phyloP scores from a whole-genome alignment of 1,284 basidiomycete species.

The Sporisorium sorghi region DNA sequence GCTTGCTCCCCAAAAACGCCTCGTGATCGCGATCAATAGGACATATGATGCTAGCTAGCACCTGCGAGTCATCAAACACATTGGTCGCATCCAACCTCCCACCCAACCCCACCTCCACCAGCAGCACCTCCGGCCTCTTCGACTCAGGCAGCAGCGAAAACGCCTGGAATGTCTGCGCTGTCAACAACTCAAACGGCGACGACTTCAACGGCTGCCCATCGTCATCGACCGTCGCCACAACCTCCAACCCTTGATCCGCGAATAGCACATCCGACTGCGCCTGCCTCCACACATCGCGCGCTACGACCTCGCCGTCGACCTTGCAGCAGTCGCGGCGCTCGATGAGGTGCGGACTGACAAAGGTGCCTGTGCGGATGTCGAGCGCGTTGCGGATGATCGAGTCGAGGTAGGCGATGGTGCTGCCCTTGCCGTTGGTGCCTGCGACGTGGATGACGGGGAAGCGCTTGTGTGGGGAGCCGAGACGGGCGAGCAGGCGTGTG shows the following conservation, averaged over 20 bases:
- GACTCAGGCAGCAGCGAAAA: constrained; percentile 65
- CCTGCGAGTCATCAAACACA: constrained; percentile 77
- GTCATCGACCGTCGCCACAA: constrained; percentile 72
- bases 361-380: constrained; percentile 79
- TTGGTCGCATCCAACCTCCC: constrained; percentile 94
- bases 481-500: constrained; percentile 73
- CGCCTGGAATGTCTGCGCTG: constrained; percentile 72
- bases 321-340: constrained; percentile 82
- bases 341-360: constrained; percentile 92
- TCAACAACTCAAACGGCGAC: constrained; percentile 64
- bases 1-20: constrained; percentile 82
- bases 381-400: constrained; percentile 76
- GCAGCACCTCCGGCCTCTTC: constrained; percentile 78
- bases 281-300: constrained; percentile 73
- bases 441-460: constrained; percentile 91
- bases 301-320: constrained; percentile 76
- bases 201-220: constrained; percentile 47
- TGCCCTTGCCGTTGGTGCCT: constrained; percentile 98
- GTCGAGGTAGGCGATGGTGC: constrained; percentile 84
- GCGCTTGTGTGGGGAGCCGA: constrained; percentile 75
- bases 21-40: constrained; percentile 93
- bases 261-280: constrained; percentile 74
- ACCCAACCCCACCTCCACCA: constrained; percentile 95
- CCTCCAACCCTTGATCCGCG: constrained; percentile 74
- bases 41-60: constrained; percentile 82